Evolutionary conservation across 768 basidiomycete species (phyloP).

Genomic region (Mycena vulgaris): DNA sequence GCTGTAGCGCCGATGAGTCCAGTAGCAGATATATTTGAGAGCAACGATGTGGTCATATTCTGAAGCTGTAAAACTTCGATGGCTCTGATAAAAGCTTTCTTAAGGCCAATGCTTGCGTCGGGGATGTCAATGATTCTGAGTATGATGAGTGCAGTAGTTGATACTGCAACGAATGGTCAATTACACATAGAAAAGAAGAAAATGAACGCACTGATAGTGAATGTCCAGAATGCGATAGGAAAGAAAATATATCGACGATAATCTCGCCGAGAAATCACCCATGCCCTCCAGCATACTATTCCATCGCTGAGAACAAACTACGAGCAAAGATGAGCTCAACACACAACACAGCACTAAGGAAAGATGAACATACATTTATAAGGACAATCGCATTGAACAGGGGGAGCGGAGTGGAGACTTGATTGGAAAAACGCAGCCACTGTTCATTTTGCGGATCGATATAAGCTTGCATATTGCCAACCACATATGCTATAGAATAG

Average conservation of each 20-base stretch:
- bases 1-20: slow-evolving; percentile 22
- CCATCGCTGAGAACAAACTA: slow-evolving; percentile 31
- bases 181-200: slow-evolving; percentile 1
- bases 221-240: slow-evolving; percentile 15
- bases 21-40: slow-evolving; percentile 31
- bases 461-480: slow-evolving; percentile 16
- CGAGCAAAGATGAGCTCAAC: background rate
- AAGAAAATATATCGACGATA: slow-evolving; percentile 15
- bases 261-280: slow-evolving; percentile 26
- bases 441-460: slow-evolving; percentile 17
- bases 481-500: slow-evolving; percentile 23
- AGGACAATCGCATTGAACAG: slow-evolving; percentile 27
- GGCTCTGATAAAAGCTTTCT: slow-evolving; percentile 4
- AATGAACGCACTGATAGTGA: slow-evolving; percentile 22
- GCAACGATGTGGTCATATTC: slow-evolving; percentile 27
- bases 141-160: slow-evolving; percentile 19
- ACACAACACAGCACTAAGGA: background rate
- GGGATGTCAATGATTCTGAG: slow-evolving; percentile 21
- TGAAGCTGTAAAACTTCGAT: slow-evolving; percentile 24
- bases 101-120: background rate
- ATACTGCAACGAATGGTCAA: slow-evolving; percentile 13
- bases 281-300: slow-evolving; percentile 30
- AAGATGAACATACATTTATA: slow-evolving; percentile 24
- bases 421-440: slow-evolving; percentile 8
- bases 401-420: slow-evolving; percentile 7